Evolutionary conservation across 208 protist species (phyloP), one percentile per base, ranked within the genome.

Genomic region (Borovskyia barvae): DNA sequence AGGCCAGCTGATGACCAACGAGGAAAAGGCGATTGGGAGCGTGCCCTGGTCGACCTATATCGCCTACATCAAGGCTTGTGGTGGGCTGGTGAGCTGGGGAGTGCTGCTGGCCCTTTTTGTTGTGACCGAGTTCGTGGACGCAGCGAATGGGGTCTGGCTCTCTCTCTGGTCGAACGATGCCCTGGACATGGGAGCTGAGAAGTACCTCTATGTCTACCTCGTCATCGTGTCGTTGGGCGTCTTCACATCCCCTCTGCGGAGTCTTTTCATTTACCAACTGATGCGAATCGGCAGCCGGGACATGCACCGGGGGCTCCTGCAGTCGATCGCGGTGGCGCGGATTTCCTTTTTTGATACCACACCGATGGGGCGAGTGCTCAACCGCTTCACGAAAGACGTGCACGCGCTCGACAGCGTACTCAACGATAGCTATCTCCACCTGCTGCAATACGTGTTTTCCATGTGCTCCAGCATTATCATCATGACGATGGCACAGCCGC

Each of bases 281-380:
- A 60, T 81, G 45, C 79, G 79, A 6, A 45, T 40, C 5, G 84
- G 69, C 11, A 69, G 71, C 25, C 50, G 35, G 15, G 60, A 58
- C 25, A 36, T 96, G 33, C 87, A 95, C 58, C 28, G 60, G 5
- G 41, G 43, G 1, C 25, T 95, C 15, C 78, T 96, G 5, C 25
- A 51, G 11, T 87, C 76, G 11, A 54, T 96, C 8, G 45, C 70
- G 0, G 48, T 51, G 0, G 80, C 72, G n/a, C 81, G 69, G 8
- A 82, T 96, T 67, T 52, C 53, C 6, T 99, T 98, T 68, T 99
- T 98, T 74, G 95, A 99, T 64, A 87, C 77, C 1, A 99, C 91
- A 2, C 97, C 96, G 0, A 12, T 90, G 1, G 97, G 97, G 4
- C 83, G 97, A 20, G 84, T 99, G 22, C 35, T 99, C 11, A 98